Evolutionary conservation across 352 stramenopile genomes (phyloP).

Genomic region (Phytophthora lateralis): DNA sequence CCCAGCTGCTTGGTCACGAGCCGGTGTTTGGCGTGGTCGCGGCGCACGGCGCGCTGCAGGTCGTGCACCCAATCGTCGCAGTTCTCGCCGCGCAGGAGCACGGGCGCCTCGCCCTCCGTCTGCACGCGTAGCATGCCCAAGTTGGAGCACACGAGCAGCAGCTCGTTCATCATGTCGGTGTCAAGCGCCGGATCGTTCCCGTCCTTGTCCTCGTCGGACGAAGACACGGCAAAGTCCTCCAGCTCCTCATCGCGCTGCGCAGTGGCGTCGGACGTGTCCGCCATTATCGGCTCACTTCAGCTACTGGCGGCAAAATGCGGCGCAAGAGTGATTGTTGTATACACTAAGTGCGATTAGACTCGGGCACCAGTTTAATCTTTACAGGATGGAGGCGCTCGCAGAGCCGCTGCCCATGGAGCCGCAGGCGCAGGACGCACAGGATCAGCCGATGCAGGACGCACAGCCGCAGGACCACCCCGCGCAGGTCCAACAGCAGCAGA

Average conservation of each 20-base stretch:
- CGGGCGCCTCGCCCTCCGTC: slow-evolving; percentile 53
- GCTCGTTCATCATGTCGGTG: slow-evolving; percentile 85
- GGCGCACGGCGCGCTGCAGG: slow-evolving; percentile 79
- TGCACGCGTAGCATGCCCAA: slow-evolving; percentile 78
- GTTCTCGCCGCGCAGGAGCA: slow-evolving; percentile 85
- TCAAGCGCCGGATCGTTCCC: slow-evolving; percentile 53
- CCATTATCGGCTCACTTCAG: slow-evolving; percentile 1
- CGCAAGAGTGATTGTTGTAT: no score
- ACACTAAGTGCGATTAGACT: slow-evolving; percentile 9
- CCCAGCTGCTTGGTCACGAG: slow-evolving; percentile 85
- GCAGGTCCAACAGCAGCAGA: slow-evolving; percentile 25
- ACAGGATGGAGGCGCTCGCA: slow-evolving; percentile 13
- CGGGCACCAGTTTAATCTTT: not conserved
- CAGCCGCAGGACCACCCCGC: slow-evolving; percentile 1
- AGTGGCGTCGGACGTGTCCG: not conserved
- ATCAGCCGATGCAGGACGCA: slow-evolving; percentile 2
- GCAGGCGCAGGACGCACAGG: slow-evolving; percentile 10
- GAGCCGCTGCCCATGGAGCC: slow-evolving; percentile 17
- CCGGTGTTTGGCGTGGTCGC: slow-evolving; percentile 84
- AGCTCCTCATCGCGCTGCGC: slow-evolving; percentile 42
- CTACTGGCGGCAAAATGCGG: slow-evolving; percentile 9
- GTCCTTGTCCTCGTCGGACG: slow-evolving; percentile 46
- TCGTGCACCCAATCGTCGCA: slow-evolving; percentile 88
- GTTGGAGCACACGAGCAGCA: slow-evolving; percentile 90
- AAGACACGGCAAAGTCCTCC: slow-evolving; percentile 65